Evolutionary conservation across 148 eudicot species (phyloP), one percentile per base, ranked within the genome.

Genomic region (Dianthus caryophyllus): DNA sequence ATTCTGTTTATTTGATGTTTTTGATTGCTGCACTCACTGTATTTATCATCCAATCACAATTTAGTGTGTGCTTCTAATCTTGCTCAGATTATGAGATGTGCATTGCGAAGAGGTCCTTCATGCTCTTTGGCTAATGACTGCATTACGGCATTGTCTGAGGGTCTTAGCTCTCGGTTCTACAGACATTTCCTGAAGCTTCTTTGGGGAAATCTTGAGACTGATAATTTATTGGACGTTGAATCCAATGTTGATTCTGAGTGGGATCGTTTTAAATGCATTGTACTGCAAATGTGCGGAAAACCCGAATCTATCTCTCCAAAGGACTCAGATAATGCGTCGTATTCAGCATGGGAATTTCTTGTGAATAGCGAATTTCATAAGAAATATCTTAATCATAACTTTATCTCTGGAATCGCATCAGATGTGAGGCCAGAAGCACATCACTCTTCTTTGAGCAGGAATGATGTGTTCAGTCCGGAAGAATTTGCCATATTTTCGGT

Each of bases 261-360:
- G 99, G 85, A 90, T 66, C 82, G 80, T 61, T 90, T 86, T 77
- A 73, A 71, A 65, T 66, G 75, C 65, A 70, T 82, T 61, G 80
- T 95, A 57, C 63, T 76, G 75, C 78, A 77, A 77, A 63, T 90
- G 66, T 88, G 79, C 71, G 66, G 67, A 41, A 84, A 77, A 73
- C 52, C 82, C 66, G 65, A 43, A 67, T 66, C 36, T 27, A 21
- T 46, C 49, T 60, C 70, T 30, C 71, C 39, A 59, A 64, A 39
- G 31, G 69, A 38, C 49, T 70, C 85, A 29, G 79, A 26, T 71
- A 66, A 66, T 48, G 76, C n/a, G 54, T 74, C 78, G 53, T 12
- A 65, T 26, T 82, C 97, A 22, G 78, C 99, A 36, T 95, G 99
- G 99, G 97, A 88, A 38, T 88, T 86, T 60, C 94, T 95, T 62